Conservation (phyloP, 2,329 filamentous ascomycete genomes). For the Capronia coronata region DNA sequence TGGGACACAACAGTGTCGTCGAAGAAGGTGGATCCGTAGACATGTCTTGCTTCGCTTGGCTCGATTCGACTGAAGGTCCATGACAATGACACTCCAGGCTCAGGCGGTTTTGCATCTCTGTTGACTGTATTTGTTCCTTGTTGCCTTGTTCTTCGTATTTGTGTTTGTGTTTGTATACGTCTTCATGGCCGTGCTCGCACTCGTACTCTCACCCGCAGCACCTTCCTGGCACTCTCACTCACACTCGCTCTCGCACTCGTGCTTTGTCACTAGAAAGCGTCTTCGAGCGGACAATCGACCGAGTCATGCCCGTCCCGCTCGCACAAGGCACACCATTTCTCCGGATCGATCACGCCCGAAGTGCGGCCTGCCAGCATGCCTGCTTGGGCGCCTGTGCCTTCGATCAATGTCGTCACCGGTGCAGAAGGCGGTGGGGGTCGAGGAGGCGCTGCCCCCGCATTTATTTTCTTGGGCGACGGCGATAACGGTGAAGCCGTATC, state of each 20-base stretch:
- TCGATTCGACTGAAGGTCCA: too few relatives aligned
- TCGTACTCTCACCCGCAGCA: too few relatives aligned
- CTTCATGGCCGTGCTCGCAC: too few relatives aligned
- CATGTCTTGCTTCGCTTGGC: too few relatives aligned
- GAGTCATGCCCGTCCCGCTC: constrained; percentile 95
- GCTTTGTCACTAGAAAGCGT: constrained; percentile 36
- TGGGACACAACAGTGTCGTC: too few relatives aligned
- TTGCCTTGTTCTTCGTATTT: too few relatives aligned
- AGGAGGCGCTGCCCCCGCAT: constrained; percentile 5
- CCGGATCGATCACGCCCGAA: constrained; percentile 68
- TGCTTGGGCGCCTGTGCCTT: constrained; percentile 40
- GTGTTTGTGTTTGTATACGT: too few relatives aligned
- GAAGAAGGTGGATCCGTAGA: too few relatives aligned
- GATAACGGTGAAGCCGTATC: constrained; percentile 15
- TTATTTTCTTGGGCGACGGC: background rate
- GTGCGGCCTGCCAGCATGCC: constrained; percentile 69
- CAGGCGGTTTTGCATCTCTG: too few relatives aligned
- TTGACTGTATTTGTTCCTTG: too few relatives aligned
- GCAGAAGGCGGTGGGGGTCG: constrained; percentile 11
- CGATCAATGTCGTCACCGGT: constrained; percentile 26
- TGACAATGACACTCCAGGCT: too few relatives aligned
- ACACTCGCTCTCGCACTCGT: background rate
- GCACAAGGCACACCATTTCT: constrained; percentile 95
- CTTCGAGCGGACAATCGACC: constrained; percentile 88
- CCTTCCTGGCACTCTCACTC: too few relatives aligned